Evolutionary conservation across 805 yeast genomes (phyloP), one percentile per base, ranked within the genome.

Genomic region (Ogataea degrootiae): DNA sequence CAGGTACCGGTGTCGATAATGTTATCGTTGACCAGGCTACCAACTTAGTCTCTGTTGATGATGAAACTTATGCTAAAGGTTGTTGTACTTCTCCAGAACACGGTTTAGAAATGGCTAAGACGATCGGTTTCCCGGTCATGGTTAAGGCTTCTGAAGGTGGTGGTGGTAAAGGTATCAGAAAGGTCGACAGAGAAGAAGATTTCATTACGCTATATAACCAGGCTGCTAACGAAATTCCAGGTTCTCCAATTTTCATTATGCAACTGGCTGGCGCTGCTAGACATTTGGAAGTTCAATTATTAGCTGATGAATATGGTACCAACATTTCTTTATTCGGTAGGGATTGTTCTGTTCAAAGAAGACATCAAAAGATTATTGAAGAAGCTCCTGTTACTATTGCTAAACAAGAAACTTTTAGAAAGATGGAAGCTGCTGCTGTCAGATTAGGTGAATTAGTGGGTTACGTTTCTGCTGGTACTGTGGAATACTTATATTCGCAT

Each of bases 121-220:
- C 77, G 61, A 91, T 94, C 61, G 99, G 99, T 1, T 90, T 94
- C 75, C 99, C 99, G 33, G 96, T 94, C 46, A 94, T 94, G 99
- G 83, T 94, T 65, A 94, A 94, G 71, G 99, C 99, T 43, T 90
- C 97, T 49, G 99, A 94, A 82, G 99, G 99, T 76, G 99, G 99
- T 71, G 99, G 99, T 74, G 99, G 99, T 76, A 94, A 94, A 73
- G 99, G 99, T 80, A 94, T 94, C 69, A 85, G 99, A 75, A 90
- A 90, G 71, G 98, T 90, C 55, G 96, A 87, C 48, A 66, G 75
- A 53, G 96, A 86, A 68, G 83, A 81, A 54, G 87, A 90, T 60
- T 94, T 94, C 57, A 62, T 75, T 38, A 53, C 87, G 26, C 71
- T 87, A 53, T 94, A 92, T 67, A 82, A 83, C 57, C 99, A 94